Base-by-base conservation (phyloP, 257 asterid species). In the Solanum sejunctum region DNA sequence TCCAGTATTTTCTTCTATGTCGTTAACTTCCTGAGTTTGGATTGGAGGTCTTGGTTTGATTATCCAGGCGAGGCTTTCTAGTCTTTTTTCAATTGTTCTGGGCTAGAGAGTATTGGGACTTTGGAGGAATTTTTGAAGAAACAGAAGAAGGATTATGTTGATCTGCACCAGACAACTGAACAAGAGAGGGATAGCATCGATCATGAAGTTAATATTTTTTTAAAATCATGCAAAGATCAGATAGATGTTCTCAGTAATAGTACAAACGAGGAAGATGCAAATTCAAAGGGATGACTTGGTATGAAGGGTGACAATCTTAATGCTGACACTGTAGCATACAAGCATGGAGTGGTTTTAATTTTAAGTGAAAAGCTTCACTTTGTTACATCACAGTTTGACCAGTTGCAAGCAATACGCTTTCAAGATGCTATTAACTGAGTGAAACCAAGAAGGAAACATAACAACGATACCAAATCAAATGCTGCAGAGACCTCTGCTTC, bases 321-420 rank as follows among this genome's bases (percentile, higher is more conserved):
- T 91, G 92, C 94, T 58, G 98, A 94, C 87, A 92, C 98, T 80
- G 86, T 89, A 87, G 99, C 99, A 49, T 98, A 96, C 92, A 94
- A 94, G 79, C 98, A 93, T 89, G 99, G 98, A 87, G 97, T 94
- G 96, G 99, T 26, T 26, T 96, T 97, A 86, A 95, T 95, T 88
- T 88, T 94, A 87, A 92, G 98, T 60, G 98, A 97, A 90, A 97
- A 91, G 90, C 98, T 95, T 84, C 97, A 93, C 86, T 90, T 92
- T 18, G 98, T 94, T 82, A 90, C 99, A 36, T 95, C 98, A 54
- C 92, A 90, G 85, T 97, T 95, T 86, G 99, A 97, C 89, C 92
- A 90, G 88, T 93, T 95, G 80, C 92, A 98, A 89, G 99, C 98
- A 80, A 17, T 95, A 80, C 97, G 97, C 56, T 97, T 94, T 92